Base-by-base conservation (phyloP, 768 basidiomycete genomes). In the Leccinum boreale region DNA sequence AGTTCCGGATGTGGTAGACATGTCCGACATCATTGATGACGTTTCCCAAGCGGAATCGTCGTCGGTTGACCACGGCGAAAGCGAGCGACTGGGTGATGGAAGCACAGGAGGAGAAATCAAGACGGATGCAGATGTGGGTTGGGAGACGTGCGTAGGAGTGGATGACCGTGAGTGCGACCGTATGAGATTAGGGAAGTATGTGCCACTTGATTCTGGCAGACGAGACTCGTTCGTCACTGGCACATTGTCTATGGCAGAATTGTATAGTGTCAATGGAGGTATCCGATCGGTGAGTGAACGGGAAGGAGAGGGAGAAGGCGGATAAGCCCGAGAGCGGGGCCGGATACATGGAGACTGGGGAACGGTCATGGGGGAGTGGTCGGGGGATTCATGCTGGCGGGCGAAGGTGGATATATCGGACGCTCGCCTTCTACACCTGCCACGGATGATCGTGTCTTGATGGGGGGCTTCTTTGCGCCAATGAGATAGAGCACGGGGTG, bases 41-140 rank as follows among this genome's bases (percentile, higher is more conserved):
- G 86, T 83, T 59, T 90, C 89, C 86, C 87, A 90, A 36, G 80
- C 81, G 7, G 85, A 89, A 57, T 90, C 88, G 62, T 89, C 89
- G 57, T 90, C 89, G 3, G 86, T 88, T 15, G 86, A 83, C 85
- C 85, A 90, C 2, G 87, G 81, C 0, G 87, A 88, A 56, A 76
- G 51, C 12, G 69, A 72, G 36, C 56, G 65, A 53, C 39, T 49
- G 15, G 60, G 61, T 17, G 64, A 56, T 19, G 60, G 60, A 42
- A 60, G 57, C 35, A 51, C 61, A 53, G 55, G 54, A 42, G 56
- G 53, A 42, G 55, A 62, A 55, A 51, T 64, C 7, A 65, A 52
- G 57, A 54, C 23, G 55, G 49, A 7, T 52, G 63, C 55, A 47
- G 64, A 49, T 66, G 69, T 31, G 70, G 56, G 65, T 47, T 73